Evolutionary conservation across 2,329 filamentous ascomycete genomes (phyloP), one percentile per base, ranked within the genome.

Genomic region (Westerdykella aurantiaca): DNA sequence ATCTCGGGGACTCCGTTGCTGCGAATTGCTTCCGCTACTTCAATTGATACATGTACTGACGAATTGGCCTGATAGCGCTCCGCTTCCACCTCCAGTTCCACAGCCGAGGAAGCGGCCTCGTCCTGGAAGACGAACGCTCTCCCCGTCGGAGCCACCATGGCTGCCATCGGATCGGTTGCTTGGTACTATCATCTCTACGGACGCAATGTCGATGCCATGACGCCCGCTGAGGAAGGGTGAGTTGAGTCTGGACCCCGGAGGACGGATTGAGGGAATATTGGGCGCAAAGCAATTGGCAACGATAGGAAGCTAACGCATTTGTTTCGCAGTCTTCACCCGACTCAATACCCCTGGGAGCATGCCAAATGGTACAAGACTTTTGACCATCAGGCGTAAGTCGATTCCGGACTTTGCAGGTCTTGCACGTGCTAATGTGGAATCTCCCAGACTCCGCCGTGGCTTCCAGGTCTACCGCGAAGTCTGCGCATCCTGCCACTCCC

Each of bases 391-490:
- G 85, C 89, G 87, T 95, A 84, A 85, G 88, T 76, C 25, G 34
- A 40, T 51, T 43, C 38, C 18, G 41, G 38, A 35, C 22, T 31
- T 7, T 22, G 31, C 37, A 31, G 31, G 38, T 23, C 18, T 10
- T 11, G 11, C 22, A 34, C 34, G 37, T 23, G 12, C 40, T 46
- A 40, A 51, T n/a, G n/a, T 31, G 14, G 31, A 38, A 29, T 25
- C 11, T 16, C 46, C 6, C 57, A 95, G 90, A 63, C 89, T 98
- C 57, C 93, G 93, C 72, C 90, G 93, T 77, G 93, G 93, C 74
- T 98, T 97, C 83, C 90, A 95, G 76, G 93, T 98, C 68, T 98
- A 98, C 80, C 88, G 85, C 60, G 93, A 98, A 76, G 93, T 98
- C 66, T 98, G 93, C 80, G 83, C 90, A 50, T 88, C 88, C 61